Conservation (phyloP, 1,139 yeast genomes). For the Chernovozyma aurita region DNA sequence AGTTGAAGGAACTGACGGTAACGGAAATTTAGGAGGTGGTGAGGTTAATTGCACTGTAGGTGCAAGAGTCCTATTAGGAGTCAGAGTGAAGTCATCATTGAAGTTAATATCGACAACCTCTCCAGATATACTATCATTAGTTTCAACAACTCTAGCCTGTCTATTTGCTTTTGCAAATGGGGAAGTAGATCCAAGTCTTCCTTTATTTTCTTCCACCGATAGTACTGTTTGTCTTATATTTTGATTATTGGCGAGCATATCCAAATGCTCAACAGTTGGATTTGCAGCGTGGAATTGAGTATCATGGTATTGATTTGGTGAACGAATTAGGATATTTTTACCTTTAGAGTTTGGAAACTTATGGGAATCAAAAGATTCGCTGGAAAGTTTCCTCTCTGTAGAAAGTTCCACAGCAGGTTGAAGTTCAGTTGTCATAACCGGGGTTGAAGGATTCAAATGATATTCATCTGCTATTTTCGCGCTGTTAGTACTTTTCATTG, state of each 20-base stretch:
- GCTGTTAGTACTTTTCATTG: not conserved
- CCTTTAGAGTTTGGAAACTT: slow-evolving; percentile 14
- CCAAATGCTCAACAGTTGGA: not conserved
- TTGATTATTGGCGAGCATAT: not conserved
- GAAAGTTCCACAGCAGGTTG: slow-evolving; percentile 7
- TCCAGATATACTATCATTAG: slow-evolving; percentile 25
- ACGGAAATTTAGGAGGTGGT: slow-evolving; percentile 34
- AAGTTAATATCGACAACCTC: slow-evolving; percentile 10
- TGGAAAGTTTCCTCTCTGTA: not conserved
- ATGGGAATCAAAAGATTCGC: not conserved
- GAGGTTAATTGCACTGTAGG: not conserved
- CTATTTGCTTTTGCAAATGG: slow-evolving; percentile 44
- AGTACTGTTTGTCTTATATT: slow-evolving; percentile 3
- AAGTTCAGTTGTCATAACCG: slow-evolving; percentile 1
- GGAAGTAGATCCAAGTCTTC: slow-evolving; percentile 21
- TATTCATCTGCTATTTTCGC: not conserved
- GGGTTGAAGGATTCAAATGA: slow-evolving; percentile 5
- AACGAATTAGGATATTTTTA: slow-evolving; percentile 35
- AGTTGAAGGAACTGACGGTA: slow-evolving; percentile 23
- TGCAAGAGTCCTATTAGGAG: not conserved
- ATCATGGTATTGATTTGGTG: slow-evolving; percentile 39
- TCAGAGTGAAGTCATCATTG: slow-evolving; percentile 1
- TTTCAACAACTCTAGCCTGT: slow-evolving; percentile 45
- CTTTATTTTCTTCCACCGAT: not conserved
- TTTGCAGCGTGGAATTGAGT: slow-evolving; percentile 26